Evolutionary conservation across 176 grass and related monocot genomes (phyloP).

Genomic region (Eragrostis curvula): DNA sequence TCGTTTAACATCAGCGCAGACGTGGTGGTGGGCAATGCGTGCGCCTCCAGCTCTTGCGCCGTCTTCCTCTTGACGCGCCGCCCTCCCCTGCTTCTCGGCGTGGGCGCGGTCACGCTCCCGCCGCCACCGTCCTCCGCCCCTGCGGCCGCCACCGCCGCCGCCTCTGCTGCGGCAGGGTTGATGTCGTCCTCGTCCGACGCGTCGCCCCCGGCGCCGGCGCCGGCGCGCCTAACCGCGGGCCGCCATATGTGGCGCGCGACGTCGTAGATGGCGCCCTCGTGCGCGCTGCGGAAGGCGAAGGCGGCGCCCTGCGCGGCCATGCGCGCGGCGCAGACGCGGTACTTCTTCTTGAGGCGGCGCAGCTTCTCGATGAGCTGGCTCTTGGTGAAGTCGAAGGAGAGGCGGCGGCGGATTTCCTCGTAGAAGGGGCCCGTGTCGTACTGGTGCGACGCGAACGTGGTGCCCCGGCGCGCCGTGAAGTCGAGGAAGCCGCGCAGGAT

Average conservation of each 20-base stretch:
- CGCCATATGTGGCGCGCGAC: constrained; percentile 84
- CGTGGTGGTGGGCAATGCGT: constrained; percentile 26
- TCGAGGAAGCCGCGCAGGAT: constrained; percentile 83
- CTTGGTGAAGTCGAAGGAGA: constrained; percentile 83
- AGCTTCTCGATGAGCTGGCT: constrained; percentile 97
- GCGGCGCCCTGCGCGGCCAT: constrained; percentile 52
- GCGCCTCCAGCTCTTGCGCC: constrained; percentile 42
- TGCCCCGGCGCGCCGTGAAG: constrained; percentile 90
- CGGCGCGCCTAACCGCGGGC: constrained; percentile 60
- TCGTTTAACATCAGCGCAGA: constrained; percentile 1
- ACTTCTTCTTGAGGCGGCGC: constrained; percentile 97
- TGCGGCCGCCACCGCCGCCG: not conserved
- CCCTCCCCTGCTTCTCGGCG: constrained; percentile 48
- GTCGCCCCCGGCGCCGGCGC: constrained; percentile 31
- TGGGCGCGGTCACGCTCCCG: constrained; percentile 30
- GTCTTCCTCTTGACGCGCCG: constrained; percentile 60
- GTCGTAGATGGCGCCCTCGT: constrained; percentile 86
- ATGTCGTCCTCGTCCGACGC: constrained; percentile 80
- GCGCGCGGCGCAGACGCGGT: constrained; percentile 65
- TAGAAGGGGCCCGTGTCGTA: constrained; percentile 94
- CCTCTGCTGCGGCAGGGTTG: constrained; percentile 30
- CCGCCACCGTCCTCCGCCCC: constrained; percentile 21
- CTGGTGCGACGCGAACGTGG: constrained; percentile 89
- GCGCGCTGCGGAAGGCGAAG: constrained; percentile 71
- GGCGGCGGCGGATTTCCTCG: constrained; percentile 79